phyloP scores from a whole-genome alignment of 306 rosid species.

The Hippophae gyantsensis region DNA sequence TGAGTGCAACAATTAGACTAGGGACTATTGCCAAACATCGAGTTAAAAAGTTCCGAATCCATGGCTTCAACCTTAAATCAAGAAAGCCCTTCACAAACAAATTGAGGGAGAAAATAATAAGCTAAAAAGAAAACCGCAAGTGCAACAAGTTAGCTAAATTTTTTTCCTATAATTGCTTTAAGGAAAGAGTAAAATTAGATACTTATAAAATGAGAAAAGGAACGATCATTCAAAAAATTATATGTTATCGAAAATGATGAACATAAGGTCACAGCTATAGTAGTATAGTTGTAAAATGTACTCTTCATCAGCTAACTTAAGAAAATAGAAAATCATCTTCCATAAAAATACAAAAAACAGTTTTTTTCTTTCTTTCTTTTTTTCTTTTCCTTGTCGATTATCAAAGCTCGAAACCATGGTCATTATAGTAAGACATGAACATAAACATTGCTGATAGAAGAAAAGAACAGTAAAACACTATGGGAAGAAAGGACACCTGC shows the following conservation, averaged over 20 bases:
- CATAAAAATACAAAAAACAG: no score
- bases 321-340: no score
- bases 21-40: slow-evolving; percentile 90
- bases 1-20: slow-evolving; percentile 75
- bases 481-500: slow-evolving; percentile 47
- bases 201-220: no score
- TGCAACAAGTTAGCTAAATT: not conserved
- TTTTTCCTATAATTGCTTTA: no score
- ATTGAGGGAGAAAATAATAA: not conserved
- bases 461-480: not conserved
- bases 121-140: slow-evolving; percentile 3
- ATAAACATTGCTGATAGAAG: not conserved
- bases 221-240: no score
- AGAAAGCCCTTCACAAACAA: slow-evolving; percentile 65
- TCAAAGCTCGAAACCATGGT: not conserved
- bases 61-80: slow-evolving; percentile 62
- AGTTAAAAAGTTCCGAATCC: slow-evolving; percentile 80
- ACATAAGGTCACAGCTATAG: no score
- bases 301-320: no score
- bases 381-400: no score
- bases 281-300: no score
- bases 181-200: no score
- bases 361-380: no score
- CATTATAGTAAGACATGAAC: not conserved
- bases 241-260: no score